These are phyloP conservation scores for Suillus decipiens DNA, from an alignment of 768 basidiomycete genomes.

Conservation along the genomic window DNA sequence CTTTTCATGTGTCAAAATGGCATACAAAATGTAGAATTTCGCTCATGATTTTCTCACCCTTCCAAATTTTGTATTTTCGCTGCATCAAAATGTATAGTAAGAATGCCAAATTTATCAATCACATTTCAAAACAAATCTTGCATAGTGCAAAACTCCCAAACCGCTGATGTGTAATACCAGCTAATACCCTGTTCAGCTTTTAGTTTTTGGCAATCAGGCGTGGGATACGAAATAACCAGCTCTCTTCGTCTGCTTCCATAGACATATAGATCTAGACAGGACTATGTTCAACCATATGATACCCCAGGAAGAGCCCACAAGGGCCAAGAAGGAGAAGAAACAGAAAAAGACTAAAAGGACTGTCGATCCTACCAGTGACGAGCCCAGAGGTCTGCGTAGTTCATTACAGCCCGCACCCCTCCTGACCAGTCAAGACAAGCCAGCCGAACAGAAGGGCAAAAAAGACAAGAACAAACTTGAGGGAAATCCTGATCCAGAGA, in stretches of 20 bases:
- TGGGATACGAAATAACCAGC: background rate
- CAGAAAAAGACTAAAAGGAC: slow-evolving; percentile 23
- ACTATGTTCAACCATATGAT: slow-evolving; percentile 15
- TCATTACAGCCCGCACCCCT: background rate
- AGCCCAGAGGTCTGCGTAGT: slow-evolving; percentile 26
- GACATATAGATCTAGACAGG: slow-evolving; percentile 2
- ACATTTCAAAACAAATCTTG: too few species aligned
- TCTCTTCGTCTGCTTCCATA: background rate
- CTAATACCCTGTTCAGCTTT: background rate
- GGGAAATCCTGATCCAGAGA: slow-evolving; percentile 35
- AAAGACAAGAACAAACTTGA: slow-evolving; percentile 45
- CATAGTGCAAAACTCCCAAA: too few species aligned
- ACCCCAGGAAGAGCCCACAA: slow-evolving; percentile 16
- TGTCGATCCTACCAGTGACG: slow-evolving; percentile 11
- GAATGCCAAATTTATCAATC: too few species aligned
- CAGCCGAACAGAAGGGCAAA: slow-evolving; percentile 34
- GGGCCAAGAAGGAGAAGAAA: slow-evolving; percentile 30
- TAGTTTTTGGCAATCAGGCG: background rate
- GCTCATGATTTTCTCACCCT: too few species aligned
- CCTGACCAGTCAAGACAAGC: slow-evolving; percentile 17
- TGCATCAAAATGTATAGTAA: too few species aligned
- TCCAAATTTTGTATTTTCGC: too few species aligned
- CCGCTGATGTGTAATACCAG: too few species aligned
- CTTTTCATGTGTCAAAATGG: too few species aligned
- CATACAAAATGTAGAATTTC: too few species aligned